A percentile compares a stretch with the other conserved stretches of the same genome.
phyloP scores from a whole-genome alignment of 2,329 filamentous ascomycete species.

The Fulvia fulva region DNA sequence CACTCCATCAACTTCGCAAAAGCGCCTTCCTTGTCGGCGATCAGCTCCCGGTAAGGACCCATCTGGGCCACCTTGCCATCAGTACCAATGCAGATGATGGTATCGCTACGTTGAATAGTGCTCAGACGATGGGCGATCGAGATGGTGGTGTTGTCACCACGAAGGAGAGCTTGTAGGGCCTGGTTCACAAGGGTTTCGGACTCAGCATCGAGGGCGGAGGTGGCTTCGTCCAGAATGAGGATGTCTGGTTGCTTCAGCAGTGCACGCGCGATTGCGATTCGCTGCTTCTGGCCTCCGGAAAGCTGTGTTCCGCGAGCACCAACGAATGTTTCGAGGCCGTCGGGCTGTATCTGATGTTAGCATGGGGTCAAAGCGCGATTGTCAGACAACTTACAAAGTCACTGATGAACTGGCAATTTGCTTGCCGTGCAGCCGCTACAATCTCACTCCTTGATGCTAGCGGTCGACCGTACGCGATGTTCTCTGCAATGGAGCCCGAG shows the following conservation, averaged over 20 bases:
- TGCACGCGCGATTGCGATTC: constrained; percentile 93
- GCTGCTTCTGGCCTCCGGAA: constrained; percentile 94
- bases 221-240: constrained; percentile 90
- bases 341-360: constrained; percentile 52
- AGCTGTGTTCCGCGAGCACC: constrained; percentile 89
- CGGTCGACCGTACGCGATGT: constrained; percentile 87
- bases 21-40: constrained; percentile 68
- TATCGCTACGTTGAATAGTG: constrained; percentile 93
- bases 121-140: constrained; percentile 94
- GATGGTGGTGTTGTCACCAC: constrained; percentile 90
- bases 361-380: constrained; percentile 4
- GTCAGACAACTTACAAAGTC: constrained; percentile 64
- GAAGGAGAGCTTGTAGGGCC: constrained; percentile 74
- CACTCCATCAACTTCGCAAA: constrained; percentile 98
- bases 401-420: constrained; percentile 94
- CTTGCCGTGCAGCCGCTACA: constrained; percentile 78
- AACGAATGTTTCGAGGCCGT: constrained; percentile 90
- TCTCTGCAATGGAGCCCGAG: constrained; percentile 78
- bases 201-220: constrained; percentile 91
- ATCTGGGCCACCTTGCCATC: constrained; percentile 89
- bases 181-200: constrained; percentile 95
- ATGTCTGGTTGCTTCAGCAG: constrained; percentile 96
- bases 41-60: constrained; percentile 76
- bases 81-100: constrained; percentile 83
- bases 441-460: constrained; percentile 75